phyloP scores from a whole-genome alignment of 169 alveolate genomes.

The Cryptosporidium baileyi region DNA sequence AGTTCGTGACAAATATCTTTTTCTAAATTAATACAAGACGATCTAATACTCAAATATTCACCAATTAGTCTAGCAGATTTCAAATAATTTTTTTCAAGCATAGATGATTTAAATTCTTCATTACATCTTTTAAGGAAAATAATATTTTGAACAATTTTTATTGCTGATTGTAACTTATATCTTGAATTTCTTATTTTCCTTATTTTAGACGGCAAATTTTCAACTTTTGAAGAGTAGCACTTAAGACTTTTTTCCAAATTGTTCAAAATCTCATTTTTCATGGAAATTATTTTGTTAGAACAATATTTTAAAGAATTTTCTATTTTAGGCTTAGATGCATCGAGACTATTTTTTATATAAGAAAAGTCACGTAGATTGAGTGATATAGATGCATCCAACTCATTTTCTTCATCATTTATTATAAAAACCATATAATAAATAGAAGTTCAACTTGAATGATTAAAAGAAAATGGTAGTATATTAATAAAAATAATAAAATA shows the following conservation, averaged over 20 bases:
- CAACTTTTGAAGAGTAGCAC: conserved; percentile 22
- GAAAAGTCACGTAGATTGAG: background rate
- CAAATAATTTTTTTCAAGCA: conserved; percentile 21
- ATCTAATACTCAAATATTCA: conserved; percentile 20
- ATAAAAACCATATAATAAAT: background rate
- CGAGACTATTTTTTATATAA: background rate
- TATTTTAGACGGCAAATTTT: conserved; percentile 37
- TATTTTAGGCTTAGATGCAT: background rate
- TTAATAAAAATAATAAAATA: no score
- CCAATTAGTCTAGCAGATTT: background rate
- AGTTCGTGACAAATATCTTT: conserved; percentile 9
- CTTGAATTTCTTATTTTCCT: background rate
- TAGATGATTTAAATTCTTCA: background rate
- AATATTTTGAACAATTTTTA: conserved; percentile 25
- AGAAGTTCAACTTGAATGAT: no score
- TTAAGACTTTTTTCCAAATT: conserved; percentile 20
- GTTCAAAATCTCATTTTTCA: conserved; percentile 44
- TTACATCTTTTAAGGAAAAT: conserved; percentile 10
- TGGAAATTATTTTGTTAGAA: conserved; percentile 2
- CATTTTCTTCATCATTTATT: conserved; percentile 12
- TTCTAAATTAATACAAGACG: conserved; percentile 50
- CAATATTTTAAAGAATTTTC: conserved; percentile 17
- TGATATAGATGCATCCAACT: conserved; percentile 5
- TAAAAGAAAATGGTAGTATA: no score
- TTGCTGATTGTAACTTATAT: conserved; percentile 15